Conservation (phyloP, 2,329 filamentous ascomycete species). For the Aspergillus clavatus region DNA sequence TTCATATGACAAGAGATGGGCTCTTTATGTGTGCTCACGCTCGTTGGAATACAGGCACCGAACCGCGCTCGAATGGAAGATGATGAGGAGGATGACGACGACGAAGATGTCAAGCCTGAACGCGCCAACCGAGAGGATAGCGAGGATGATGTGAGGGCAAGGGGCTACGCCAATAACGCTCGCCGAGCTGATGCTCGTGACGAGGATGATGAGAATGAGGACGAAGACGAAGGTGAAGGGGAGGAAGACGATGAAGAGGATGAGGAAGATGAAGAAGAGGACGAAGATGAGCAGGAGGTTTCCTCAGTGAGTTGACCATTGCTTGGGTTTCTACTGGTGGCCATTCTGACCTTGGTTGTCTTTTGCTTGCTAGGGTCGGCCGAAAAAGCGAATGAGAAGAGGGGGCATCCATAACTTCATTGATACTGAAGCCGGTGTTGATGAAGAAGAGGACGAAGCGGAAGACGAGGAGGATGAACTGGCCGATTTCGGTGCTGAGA, state of each 20-base stretch:
- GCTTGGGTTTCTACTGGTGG: constrained; percentile 11
- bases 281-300: constrained; percentile 46
- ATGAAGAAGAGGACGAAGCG: constrained; percentile 82
- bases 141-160: constrained; percentile 35
- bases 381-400: constrained; percentile 72
- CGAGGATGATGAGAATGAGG: constrained; percentile 37
- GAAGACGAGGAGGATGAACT: constrained; percentile 87
- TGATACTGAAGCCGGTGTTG: constrained; percentile 97
- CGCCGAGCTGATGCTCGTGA: constrained; percentile 33
- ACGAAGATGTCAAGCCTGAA: constrained; percentile 37
- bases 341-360: constrained; percentile 12
- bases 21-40: constrained; percentile 16
- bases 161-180: constrained; percentile 44
- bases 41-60: constrained; percentile 19
- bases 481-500: constrained; percentile 80
- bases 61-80: constrained; percentile 14
- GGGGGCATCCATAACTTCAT: constrained; percentile 80
- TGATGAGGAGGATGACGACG: constrained; percentile 41
- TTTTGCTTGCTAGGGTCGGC: constrained; percentile 52
- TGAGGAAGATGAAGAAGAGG: constrained; percentile 44
- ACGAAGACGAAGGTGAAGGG: constrained; percentile 31
- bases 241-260: constrained; percentile 45
- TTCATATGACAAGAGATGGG: constrained; percentile 17
- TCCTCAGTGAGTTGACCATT: constrained; percentile 58
- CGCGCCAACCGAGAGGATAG: constrained; percentile 27